These are phyloP conservation scores for Chlorella sp. DNA, from an alignment of 139 green algal species.

Conservation along the genomic window DNA sequence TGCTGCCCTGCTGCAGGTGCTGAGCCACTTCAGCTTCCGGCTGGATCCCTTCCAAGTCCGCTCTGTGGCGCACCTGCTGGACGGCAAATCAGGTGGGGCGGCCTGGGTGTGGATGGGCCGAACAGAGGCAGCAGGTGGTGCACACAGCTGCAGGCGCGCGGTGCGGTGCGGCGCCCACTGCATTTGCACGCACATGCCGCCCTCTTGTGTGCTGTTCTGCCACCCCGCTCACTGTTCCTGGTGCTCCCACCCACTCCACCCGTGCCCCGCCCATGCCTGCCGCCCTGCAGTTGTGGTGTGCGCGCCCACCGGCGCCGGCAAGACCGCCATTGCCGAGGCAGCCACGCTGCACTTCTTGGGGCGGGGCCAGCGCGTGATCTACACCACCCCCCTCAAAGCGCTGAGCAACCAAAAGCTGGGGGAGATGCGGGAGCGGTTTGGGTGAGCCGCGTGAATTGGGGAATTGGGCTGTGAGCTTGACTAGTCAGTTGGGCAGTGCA, in stretches of 20 bases:
- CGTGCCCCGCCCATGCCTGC: not conserved
- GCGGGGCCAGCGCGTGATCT: slow-evolving; percentile 85
- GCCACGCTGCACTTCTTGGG: slow-evolving; percentile 80
- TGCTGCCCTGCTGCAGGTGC: not conserved
- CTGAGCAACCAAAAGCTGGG: slow-evolving; percentile 94
- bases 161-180: too few relatives aligned
- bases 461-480: too few relatives aligned
- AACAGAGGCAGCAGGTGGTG: too few relatives aligned
- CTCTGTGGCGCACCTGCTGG: slow-evolving; percentile 75
- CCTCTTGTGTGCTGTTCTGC: too few relatives aligned
- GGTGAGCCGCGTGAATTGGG: slow-evolving; percentile 17
- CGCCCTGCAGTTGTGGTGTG: slow-evolving; percentile 90
- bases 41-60: slow-evolving; percentile 81
- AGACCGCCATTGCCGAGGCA: slow-evolving; percentile 96
- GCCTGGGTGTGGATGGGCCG: too few relatives aligned
- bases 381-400: slow-evolving; percentile 92
- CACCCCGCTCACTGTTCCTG: too few relatives aligned
- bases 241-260: not conserved
- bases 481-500: too few relatives aligned
- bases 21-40: slow-evolving; percentile 67
- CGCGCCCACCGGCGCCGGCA: slow-evolving; percentile 96
- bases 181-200: too few relatives aligned
- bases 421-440: slow-evolving; percentile 87
- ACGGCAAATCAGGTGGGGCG: slow-evolving; percentile 51
- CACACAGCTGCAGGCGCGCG: too few relatives aligned